phyloP scores from a whole-genome alignment of 768 basidiomycete genomes.

The Rhizopogon roseolus region DNA sequence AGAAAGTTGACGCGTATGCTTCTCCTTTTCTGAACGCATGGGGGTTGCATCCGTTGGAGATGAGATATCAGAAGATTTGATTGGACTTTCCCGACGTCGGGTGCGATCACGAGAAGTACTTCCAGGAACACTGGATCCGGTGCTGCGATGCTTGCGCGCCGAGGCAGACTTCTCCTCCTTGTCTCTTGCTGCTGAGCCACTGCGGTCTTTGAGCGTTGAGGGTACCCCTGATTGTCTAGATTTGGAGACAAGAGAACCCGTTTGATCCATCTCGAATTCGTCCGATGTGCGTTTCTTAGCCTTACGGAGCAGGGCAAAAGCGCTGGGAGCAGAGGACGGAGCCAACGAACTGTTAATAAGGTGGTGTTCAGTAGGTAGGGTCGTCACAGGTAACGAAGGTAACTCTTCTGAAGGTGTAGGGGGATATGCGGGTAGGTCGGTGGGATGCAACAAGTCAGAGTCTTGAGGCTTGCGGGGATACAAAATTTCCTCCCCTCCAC shows the following conservation, averaged over 20 bases:
- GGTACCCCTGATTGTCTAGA: constrained; percentile 40
- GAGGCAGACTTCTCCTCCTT: constrained; percentile 48
- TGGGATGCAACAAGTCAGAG: constrained; percentile 25
- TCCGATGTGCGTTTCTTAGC: constrained; percentile 76
- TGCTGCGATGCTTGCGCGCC: constrained; percentile 66
- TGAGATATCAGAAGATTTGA: constrained; percentile 18
- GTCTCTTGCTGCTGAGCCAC: constrained; percentile 29
- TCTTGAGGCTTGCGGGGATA: constrained; percentile 64
- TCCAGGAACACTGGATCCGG: constrained; percentile 48
- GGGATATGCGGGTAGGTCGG: constrained; percentile 25
- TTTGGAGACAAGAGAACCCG: constrained; percentile 56
- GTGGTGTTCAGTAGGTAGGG: constrained; percentile 26
- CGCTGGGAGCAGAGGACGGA: constrained; percentile 54
- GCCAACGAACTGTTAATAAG: constrained; percentile 24
- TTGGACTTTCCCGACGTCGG: constrained; percentile 50
- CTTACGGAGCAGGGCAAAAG: constrained; percentile 54
- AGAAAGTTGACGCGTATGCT: constrained; percentile 65
- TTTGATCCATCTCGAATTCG: constrained; percentile 77
- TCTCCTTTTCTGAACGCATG: constrained; percentile 22
- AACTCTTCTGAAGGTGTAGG: constrained; percentile 21
- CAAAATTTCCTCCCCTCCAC: constrained; percentile 86
- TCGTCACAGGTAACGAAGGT: constrained; percentile 17
- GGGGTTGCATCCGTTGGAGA: constrained; percentile 17
- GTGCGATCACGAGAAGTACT: constrained; percentile 35
- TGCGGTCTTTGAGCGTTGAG: constrained; percentile 24